Percentiles rank a stretch among this genome's conserved stretches.
Conservation (phyloP, 169 alveolate species). For the Eimeria tenella region DNA sequence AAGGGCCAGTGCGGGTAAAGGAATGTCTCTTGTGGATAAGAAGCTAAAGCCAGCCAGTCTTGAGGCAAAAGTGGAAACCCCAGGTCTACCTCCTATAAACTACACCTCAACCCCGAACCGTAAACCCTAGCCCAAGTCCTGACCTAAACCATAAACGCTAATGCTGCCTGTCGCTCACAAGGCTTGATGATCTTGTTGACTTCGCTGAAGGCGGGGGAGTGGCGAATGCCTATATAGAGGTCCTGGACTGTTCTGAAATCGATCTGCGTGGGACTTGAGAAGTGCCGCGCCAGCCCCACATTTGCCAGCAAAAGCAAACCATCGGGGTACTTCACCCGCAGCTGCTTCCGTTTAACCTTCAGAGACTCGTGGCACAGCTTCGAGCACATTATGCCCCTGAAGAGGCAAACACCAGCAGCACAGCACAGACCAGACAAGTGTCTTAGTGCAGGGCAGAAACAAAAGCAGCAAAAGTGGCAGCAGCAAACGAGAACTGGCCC, state of each 20-base stretch:
- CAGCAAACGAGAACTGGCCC: background rate
- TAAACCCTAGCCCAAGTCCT: too few relatives aligned
- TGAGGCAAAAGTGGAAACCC: too few relatives aligned
- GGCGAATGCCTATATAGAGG: constrained; percentile 50
- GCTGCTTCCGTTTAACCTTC: constrained; percentile 42
- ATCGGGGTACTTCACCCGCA: constrained; percentile 4
- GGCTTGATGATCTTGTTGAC: constrained; percentile 52
- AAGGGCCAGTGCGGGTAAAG: background rate
- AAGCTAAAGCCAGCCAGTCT: background rate
- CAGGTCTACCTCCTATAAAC: too few relatives aligned
- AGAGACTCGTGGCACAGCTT: constrained; percentile 45
- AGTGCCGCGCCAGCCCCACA: background rate
- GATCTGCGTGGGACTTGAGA: constrained; percentile 6
- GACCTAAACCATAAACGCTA: background rate
- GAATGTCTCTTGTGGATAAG: background rate
- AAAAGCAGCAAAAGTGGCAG: background rate
- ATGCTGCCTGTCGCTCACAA: constrained; percentile 6
- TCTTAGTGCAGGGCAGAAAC: too few relatives aligned
- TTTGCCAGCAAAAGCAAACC: background rate
- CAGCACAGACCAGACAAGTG: background rate
- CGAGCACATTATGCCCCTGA: constrained; percentile 66
- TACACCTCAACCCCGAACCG: too few relatives aligned
- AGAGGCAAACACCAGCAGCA: background rate
- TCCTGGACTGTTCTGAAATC: constrained; percentile 50
- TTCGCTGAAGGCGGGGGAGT: constrained; percentile 58